Conservation (phyloP, 768 basidiomycete genomes). For the Lactarius hatsudake region DNA sequence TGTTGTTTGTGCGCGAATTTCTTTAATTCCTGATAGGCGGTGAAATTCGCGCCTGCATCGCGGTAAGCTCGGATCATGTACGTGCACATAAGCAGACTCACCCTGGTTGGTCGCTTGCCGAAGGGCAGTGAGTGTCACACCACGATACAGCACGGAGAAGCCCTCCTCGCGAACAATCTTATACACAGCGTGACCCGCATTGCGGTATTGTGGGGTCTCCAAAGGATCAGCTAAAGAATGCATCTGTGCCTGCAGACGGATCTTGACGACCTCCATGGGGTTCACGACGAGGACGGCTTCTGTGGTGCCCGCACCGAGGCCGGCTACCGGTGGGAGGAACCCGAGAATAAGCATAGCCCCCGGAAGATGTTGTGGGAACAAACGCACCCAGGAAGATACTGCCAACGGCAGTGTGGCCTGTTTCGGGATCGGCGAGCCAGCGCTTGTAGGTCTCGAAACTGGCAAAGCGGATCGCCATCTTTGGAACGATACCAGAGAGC, state of each 20-base stretch:
- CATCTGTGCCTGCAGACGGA: slow-evolving; percentile 94
- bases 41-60: slow-evolving; percentile 85
- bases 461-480: slow-evolving; percentile 99
- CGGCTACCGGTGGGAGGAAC: slow-evolving; percentile 51
- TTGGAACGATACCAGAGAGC: slow-evolving; percentile 93
- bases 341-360: background rate
- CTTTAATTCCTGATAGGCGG: slow-evolving; percentile 96
- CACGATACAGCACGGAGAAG: slow-evolving; percentile 77
- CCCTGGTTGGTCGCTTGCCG: slow-evolving; percentile 98
- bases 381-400: slow-evolving; percentile 82
- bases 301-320: slow-evolving; percentile 91
- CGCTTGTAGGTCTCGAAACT: slow-evolving; percentile 95
- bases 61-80: background rate
- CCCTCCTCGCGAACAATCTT: slow-evolving; percentile 95
- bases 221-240: slow-evolving; percentile 96
- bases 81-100: slow-evolving; percentile 31
- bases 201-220: slow-evolving; percentile 90
- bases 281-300: slow-evolving; percentile 95
- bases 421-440: slow-evolving; percentile 68
- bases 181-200: slow-evolving; percentile 95
- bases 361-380: background rate
- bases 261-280: slow-evolving; percentile 99
- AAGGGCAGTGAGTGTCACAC: slow-evolving; percentile 89
- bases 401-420: slow-evolving; percentile 76
- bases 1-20: slow-evolving; percentile 73